phyloP scores from a whole-genome alignment of 2,329 filamentous ascomycete genomes.

The Bertia moriformis region DNA sequence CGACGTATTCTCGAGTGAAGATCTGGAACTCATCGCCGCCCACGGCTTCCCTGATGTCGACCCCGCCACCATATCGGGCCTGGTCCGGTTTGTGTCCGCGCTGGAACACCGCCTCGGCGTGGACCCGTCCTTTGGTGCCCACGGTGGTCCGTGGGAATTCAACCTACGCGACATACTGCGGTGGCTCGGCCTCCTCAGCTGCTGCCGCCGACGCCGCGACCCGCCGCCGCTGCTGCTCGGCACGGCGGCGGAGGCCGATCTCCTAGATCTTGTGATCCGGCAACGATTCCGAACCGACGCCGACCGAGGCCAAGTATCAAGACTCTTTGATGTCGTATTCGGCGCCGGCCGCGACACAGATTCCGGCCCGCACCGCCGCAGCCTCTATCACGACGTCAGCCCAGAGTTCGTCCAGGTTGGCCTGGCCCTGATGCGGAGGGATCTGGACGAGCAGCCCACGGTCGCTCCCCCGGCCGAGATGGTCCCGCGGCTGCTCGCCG shows the following conservation, averaged over 20 bases:
- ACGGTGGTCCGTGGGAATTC: constrained; percentile 82
- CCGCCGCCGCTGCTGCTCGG: constrained; percentile 48
- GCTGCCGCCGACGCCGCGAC: constrained; percentile 42
- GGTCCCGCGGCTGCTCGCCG: constrained; percentile 41
- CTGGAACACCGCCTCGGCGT: constrained; percentile 59
- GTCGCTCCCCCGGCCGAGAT: constrained; percentile 33
- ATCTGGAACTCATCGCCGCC: constrained; percentile 68
- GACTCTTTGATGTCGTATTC: constrained; percentile 55
- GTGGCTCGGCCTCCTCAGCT: constrained; percentile 65
- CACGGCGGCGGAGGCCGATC: constrained; percentile 50
- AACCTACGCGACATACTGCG: constrained; percentile 81
- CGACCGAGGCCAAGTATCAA: constrained; percentile 52
- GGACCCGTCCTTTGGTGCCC: constrained; percentile 39
- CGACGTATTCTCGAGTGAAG: constrained; percentile 69
- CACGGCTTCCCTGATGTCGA: constrained; percentile 59
- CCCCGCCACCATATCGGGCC: constrained; percentile 39
- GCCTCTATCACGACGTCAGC: constrained; percentile 60
- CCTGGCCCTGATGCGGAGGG: constrained; percentile 55
- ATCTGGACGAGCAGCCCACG: constrained; percentile 34
- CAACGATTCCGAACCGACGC: constrained; percentile 66
- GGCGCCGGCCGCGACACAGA: constrained; percentile 25
- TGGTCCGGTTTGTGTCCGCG: constrained; percentile 70
- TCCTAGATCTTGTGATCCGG: constrained; percentile 68
- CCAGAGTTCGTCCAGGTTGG: constrained; percentile 62
- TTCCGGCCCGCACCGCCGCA: constrained; percentile 27